Evolutionary conservation across 129 eudicot species (phyloP), one percentile per base, ranked within the genome.

Genomic region (Lactuca saligna): DNA sequence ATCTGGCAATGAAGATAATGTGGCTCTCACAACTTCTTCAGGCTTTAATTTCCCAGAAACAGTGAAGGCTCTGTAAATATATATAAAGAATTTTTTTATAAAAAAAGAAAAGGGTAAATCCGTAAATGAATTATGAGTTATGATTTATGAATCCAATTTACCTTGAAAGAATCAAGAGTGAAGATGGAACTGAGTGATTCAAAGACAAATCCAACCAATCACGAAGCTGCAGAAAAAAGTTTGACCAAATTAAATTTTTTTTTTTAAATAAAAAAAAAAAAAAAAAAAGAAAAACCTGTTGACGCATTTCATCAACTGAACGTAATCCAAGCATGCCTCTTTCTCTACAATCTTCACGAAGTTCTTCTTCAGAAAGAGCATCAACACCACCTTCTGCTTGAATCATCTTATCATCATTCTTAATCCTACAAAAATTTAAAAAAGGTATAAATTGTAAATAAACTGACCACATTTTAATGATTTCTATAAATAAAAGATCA

Each of bases 141-240:
- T 20, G 25, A 20, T 20, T 25, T 25, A 25, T 25, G 29, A 25
- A 25, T 25, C 29, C 29, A 25, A 25, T 25, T 25, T 83, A 94
- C 99, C 99, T 89, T 68, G 99, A 94, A 59, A 94, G 96, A 66
- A 94, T 94, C 76, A 94, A 70, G 46, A 94, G 85, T n/a, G 99
- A 94, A 63, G 99, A 94, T 62, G 99, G 99, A 48, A 94, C 96
- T 60, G 97, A 87, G 81, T 88, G 97, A 78, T 88, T 91, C 56
- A 91, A 96, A 61, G 97, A 91, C 61, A 91, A 83, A 80, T 91
- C 97, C 82, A 91, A 79, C 97, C 97, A 91, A 82, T 91, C 96
- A 69, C 85, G 84, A 17, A 91, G 91, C 97, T 91, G 91, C 82
- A 84, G 34, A 72, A 75, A 50, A 17, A 57, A 62, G 29, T 25